Evolutionary conservation across 768 basidiomycete genomes (phyloP).

Genomic region (Tricholoma terreum): DNA sequence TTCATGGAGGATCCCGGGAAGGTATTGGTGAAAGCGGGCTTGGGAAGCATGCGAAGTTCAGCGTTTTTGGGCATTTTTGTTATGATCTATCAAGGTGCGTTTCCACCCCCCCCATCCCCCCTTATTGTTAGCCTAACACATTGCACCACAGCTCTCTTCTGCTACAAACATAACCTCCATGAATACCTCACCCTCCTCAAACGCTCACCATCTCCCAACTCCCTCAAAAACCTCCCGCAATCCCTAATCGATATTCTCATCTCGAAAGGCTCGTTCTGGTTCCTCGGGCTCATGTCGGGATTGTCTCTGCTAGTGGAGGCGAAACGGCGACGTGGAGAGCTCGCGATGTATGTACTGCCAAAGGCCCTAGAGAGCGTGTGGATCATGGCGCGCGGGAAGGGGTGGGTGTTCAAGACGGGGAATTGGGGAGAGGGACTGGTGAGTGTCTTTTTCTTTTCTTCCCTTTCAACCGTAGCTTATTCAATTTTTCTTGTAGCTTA

Average conservation of each 20-base stretch:
- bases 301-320: constrained; percentile 85
- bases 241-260: constrained; percentile 53
- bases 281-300: constrained; percentile 71
- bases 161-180: constrained; percentile 63
- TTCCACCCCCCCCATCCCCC: background rate
- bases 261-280: constrained; percentile 70
- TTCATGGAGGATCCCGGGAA: constrained; percentile 64
- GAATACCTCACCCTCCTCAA: constrained; percentile 37
- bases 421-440: constrained; percentile 67
- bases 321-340: constrained; percentile 79
- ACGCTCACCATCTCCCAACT: constrained; percentile 20
- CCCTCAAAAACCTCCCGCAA: constrained; percentile 40
- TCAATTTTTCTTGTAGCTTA: constrained; percentile 36
- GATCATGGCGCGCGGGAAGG: constrained; percentile 72
- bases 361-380: constrained; percentile 91
- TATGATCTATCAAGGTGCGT: constrained; percentile 72
- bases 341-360: constrained; percentile 91
- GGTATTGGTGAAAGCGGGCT: constrained; percentile 60
- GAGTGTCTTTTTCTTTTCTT: constrained; percentile 23
- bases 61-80: constrained; percentile 87
- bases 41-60: constrained; percentile 79
- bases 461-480: constrained; percentile 6
- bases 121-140: background rate
- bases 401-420: constrained; percentile 70
- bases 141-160: constrained; percentile 49